Evolutionary conservation across 345 rosid genomes (phyloP), one percentile per base, ranked within the genome.

Genomic region (Hibiscus syriacus): DNA sequence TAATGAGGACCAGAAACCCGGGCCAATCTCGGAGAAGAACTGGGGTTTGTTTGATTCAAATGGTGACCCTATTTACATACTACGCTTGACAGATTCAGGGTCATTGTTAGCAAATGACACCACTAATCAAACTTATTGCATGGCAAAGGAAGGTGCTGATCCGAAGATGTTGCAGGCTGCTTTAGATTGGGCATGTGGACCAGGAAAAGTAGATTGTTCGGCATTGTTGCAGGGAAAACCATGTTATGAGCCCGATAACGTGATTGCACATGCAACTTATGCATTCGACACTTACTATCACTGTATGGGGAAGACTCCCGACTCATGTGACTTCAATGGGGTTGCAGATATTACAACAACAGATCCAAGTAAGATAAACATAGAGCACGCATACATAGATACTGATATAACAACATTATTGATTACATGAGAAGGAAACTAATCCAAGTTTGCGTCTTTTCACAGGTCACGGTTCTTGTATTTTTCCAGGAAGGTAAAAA

Each of bases 121-220:
- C 3, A 84, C 88, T 1, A 85, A 85, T 68, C 90, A 87, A 70
- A 87, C 93, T 5, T 87, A 76, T 46, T 87, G 93, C 59, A 72
- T 81, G 43, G 87, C 84, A 0, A 81, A 73, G 78, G 83, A 80
- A 3, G 86, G 88, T 29, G 85, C 86, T 25, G 93, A 87, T 64
- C 77, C 77, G 0, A 85, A 87, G 80, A 83, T 82, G 90, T 77
- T 87, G 69, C 93, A 87, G 77, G 93, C 93, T 17, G 90, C 83
- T 45, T 71, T 87, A 49, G 93, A 87, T 60, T 87, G 93, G 93
- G 93, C 90, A 11, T 87, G 93, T 48, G 93, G 93, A 16, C 78
- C 79, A 0, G 93, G 93, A 12, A 87, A 80, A 70, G 93, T 84
- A 59, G 87, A 87, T 56, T 87, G 93, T 77, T 74, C 90, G 7